Evolutionary conservation across 192 early-diverging fungal species (phyloP), one percentile per base, ranked within the genome.

Genomic region (Podochytrium sp.): DNA sequence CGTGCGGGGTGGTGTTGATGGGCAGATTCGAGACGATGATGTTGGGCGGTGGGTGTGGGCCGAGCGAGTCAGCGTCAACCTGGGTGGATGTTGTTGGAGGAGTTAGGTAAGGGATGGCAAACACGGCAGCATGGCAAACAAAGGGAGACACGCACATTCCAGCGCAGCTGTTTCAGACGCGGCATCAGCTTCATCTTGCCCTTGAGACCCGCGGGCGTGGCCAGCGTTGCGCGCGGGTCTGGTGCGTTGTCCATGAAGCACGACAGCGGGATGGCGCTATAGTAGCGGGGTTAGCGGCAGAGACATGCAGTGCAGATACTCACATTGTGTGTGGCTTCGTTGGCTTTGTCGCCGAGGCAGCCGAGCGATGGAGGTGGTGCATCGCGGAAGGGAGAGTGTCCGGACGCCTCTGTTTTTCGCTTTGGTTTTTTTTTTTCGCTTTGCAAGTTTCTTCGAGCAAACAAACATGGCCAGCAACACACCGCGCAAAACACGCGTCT

Each of bases 131-230:
- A 50, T 23, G 47, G 47, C 40, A 12, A n/a, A 16, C 4, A 25
- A 34, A 62, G 5, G 16, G 40, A 5, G 29, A 3, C 27, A 69
- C 66, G 18, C 23, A 69, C 66, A 47, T 7, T 5, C 66, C 66
- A 69, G 25, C 2, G 20, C n/a, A 69, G 55, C 25, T 35, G 47
- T n/a, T 69, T 69, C 12, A 69, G 66, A 4, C 30, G 10, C 12
- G 52, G 3, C 32, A 71, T 16, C 49, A 71, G 56, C 69, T 71
- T 71, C 69, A 71, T 71, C 40, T 71, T 71, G 7, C 69, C 69
- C 56, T 71, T 71, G 4, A 47, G 34, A 14, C 69, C 69, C 6
- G 63, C 63, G 27, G 23, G 14, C 38, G 63, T 43, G 27, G 33
- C 14, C 23, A 10, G 4, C 33, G 16, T 14, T 18, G n/a, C 18